Evolutionary conservation across 495 filamentous ascomycete genomes (phyloP).

Genomic region (Hypomontagnella submonticulosa): DNA sequence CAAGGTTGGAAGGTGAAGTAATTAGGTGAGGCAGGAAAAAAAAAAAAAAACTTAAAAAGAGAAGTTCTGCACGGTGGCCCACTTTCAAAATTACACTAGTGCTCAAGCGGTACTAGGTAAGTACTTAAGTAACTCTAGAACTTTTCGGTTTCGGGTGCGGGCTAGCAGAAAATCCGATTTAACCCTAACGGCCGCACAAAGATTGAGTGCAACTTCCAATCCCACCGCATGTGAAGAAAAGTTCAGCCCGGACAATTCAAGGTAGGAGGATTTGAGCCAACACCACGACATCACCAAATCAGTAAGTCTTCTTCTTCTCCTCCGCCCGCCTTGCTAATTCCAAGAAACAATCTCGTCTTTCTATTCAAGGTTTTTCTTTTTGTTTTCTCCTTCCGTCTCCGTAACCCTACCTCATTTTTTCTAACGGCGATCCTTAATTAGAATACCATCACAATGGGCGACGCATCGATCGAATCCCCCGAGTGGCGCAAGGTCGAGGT

Average conservation of each 20-base stretch:
- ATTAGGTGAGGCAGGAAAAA: neutral
- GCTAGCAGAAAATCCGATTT: slow-evolving; percentile 36
- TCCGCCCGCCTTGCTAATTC: slow-evolving; percentile 1
- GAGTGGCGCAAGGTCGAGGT: slow-evolving; percentile 94
- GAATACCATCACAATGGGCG: slow-evolving; percentile 59
- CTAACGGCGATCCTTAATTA: slow-evolving; percentile 35
- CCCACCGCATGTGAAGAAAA: slow-evolving; percentile 36
- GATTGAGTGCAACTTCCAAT: slow-evolving; percentile 30
- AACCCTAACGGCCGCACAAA: slow-evolving; percentile 45
- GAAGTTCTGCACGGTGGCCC: slow-evolving; percentile 25
- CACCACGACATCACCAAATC: slow-evolving; percentile 40
- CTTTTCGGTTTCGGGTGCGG: slow-evolving; percentile 36
- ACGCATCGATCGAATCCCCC: slow-evolving; percentile 74
- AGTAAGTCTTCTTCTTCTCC: slow-evolving; percentile 32
- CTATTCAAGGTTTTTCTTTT: slow-evolving; percentile 5
- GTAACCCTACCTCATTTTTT: slow-evolving; percentile 10
- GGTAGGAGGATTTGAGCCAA: slow-evolving; percentile 39
- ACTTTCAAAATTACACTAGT: slow-evolving; percentile 4
- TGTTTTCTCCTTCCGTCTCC: neutral
- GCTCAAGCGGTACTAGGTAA: neutral
- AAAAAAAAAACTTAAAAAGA: slow-evolving; percentile 19
- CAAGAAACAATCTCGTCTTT: neutral
- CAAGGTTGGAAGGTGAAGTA: too few species aligned
- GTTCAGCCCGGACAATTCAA: slow-evolving; percentile 40
- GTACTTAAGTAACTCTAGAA: neutral